Conservation (phyloP, 768 basidiomycete genomes). For the Tubosaeta sp. region DNA sequence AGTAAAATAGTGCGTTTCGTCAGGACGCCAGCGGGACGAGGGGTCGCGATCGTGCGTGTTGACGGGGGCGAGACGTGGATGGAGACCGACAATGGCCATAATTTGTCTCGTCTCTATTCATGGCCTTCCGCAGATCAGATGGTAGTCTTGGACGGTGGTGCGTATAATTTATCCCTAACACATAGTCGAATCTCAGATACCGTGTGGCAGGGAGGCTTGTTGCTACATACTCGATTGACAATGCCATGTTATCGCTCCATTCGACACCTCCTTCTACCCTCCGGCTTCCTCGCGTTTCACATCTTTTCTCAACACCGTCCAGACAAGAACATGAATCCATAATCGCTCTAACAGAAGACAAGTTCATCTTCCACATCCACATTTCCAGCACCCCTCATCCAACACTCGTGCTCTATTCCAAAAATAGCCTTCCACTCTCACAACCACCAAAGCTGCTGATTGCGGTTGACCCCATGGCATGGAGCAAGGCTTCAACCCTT, state of each 20-base stretch:
- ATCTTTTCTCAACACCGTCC: slow-evolving; percentile 65
- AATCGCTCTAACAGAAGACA: slow-evolving; percentile 61
- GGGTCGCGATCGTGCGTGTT: slow-evolving; percentile 61
- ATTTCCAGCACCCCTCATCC: slow-evolving; percentile 34
- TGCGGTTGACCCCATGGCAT: slow-evolving; percentile 86
- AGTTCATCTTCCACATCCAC: slow-evolving; percentile 55
- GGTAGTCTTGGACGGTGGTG: slow-evolving; percentile 68
- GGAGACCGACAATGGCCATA: slow-evolving; percentile 43
- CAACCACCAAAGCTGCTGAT: slow-evolving; percentile 51
- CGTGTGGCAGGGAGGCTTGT: slow-evolving; percentile 45
- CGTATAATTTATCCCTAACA: slow-evolving; percentile 11
- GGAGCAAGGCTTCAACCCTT: slow-evolving; percentile 50
- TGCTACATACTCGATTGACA: slow-evolving; percentile 54
- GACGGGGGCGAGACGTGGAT: slow-evolving; percentile 65
- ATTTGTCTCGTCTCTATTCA: slow-evolving; percentile 43
- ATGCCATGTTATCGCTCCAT: slow-evolving; percentile 49
- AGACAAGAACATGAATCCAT: slow-evolving; percentile 49
- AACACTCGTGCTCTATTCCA: slow-evolving; percentile 44
- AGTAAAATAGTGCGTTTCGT: slow-evolving; percentile 58
- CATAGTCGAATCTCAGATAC: slow-evolving; percentile 1
- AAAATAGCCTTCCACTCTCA: slow-evolving; percentile 49
- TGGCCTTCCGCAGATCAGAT: slow-evolving; percentile 62
- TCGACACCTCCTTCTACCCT: slow-evolving; percentile 41
- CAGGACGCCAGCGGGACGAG: slow-evolving; percentile 75
- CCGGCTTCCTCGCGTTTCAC: slow-evolving; percentile 48